A percentile compares a stretch with the other conserved stretches of the same genome.
These are phyloP conservation scores for Canariomyces notabilis DNA, from an alignment of 2,329 filamentous ascomycete species.

Conservation along the genomic window DNA sequence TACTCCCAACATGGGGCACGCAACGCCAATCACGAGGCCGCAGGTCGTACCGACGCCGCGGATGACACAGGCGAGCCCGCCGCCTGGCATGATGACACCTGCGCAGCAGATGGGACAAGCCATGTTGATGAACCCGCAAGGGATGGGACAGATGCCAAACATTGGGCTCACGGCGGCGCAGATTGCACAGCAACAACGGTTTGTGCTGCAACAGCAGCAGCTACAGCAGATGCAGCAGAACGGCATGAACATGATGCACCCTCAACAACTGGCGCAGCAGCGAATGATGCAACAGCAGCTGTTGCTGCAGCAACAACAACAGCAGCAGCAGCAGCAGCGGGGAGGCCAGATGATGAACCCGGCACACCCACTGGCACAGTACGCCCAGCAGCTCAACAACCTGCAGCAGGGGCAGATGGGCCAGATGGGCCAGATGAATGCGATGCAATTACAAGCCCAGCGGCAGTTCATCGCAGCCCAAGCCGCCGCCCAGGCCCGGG, in stretches of 20 bases:
- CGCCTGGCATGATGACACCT: conserved; percentile 49
- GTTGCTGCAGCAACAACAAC: conserved; percentile 29
- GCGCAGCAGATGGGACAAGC: conserved; percentile 50
- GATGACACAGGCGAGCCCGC: conserved; percentile 58
- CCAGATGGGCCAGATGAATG: conserved; percentile 28
- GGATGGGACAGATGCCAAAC: conserved; percentile 37
- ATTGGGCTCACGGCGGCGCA: conserved; percentile 37
- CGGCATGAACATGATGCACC: conserved; percentile 34
- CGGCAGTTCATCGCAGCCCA: conserved; percentile 34
- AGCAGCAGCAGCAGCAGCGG: conserved; percentile 37
- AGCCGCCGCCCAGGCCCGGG: conserved; percentile 4
- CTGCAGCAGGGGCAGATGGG: conserved; percentile 33
- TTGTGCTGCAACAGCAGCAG: conserved; percentile 42
- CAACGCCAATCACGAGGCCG: conserved; percentile 52
- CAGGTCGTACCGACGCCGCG: conserved; percentile 52
- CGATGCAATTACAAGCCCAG: conserved; percentile 17
- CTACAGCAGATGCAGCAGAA: conserved; percentile 32
- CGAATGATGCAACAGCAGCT: conserved; percentile 37
- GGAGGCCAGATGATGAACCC: conserved; percentile 33
- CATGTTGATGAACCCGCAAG: conserved; percentile 50
- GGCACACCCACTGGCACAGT: conserved; percentile 41
- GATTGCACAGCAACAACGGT: conserved; percentile 43
- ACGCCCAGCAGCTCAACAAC: conserved; percentile 39
- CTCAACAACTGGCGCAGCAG: conserved; percentile 32
- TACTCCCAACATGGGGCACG: conserved; percentile 57